phyloP scores from a whole-genome alignment of 2,329 filamentous ascomycete genomes.

The Metarhizium rileyi region DNA sequence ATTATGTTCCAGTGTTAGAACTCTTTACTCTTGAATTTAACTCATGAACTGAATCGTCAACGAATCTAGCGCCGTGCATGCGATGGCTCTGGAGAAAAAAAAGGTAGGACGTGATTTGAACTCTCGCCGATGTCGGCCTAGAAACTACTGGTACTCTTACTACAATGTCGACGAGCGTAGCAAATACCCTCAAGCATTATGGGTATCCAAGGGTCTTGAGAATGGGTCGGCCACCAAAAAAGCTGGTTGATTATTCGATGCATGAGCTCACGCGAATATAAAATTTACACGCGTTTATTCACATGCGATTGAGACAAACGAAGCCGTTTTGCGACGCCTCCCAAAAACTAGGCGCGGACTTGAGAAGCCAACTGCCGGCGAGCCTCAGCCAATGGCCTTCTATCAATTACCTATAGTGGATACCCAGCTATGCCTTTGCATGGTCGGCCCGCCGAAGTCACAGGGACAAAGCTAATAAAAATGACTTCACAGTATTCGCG shows the following conservation, averaged over 20 bases:
- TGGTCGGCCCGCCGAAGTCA: conserved; percentile 13
- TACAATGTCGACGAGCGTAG: neutral
- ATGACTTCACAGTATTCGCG: conserved; percentile 12
- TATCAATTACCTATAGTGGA: conserved; percentile 10
- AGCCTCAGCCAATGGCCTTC: conserved; percentile 6
- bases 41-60: neutral
- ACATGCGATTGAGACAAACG: no score
- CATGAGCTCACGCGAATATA: no score
- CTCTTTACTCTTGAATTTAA: neutral
- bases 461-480: conserved; percentile 20
- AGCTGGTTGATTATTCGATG: no score
- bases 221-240: no score
- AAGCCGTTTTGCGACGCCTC: no score
- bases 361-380: neutral
- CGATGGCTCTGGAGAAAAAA: no score
- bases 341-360: neutral
- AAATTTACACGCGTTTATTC: no score
- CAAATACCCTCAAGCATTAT: neutral
- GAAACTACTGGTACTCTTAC: neutral
- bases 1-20: neutral
- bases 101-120: neutral
- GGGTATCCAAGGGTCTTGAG: no score
- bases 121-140: neutral
- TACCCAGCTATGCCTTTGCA: neutral
- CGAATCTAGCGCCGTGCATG: neutral